These are phyloP conservation scores for Boletus reticulatus DNA, from an alignment of 768 basidiomycete species.

Conservation along the genomic window DNA sequence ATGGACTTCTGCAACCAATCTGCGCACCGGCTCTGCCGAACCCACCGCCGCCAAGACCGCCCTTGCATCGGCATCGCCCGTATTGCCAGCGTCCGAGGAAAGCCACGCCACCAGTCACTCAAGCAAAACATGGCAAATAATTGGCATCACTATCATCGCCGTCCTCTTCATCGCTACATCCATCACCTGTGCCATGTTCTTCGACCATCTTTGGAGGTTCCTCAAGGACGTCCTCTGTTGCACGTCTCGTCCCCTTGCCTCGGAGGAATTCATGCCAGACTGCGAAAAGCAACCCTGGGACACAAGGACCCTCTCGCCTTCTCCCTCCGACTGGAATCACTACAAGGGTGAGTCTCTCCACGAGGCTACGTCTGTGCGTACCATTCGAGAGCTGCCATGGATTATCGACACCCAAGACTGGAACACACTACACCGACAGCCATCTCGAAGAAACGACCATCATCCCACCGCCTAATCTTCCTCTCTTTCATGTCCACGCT, in stretches of 20 bases:
- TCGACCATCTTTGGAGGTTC: slow-evolving; percentile 70
- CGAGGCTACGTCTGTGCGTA: neutral
- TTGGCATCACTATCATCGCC: slow-evolving; percentile 65
- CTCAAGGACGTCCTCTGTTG: slow-evolving; percentile 49
- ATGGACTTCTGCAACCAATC: neutral
- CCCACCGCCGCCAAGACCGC: neutral
- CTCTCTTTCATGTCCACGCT: neutral
- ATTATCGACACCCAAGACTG: slow-evolving; percentile 11
- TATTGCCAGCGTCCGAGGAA: slow-evolving; percentile 4
- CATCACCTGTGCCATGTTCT: slow-evolving; percentile 61
- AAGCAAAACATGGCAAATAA: slow-evolving; percentile 62
- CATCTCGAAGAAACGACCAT: slow-evolving; percentile 17
- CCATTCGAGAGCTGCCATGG: slow-evolving; percentile 27
- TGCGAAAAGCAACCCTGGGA: slow-evolving; percentile 64
- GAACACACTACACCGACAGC: slow-evolving; percentile 19
- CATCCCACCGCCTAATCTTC: slow-evolving; percentile 1
- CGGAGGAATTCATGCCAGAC: slow-evolving; percentile 62
- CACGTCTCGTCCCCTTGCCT: slow-evolving; percentile 29
- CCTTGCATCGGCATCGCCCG: neutral
- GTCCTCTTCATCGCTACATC: slow-evolving; percentile 55
- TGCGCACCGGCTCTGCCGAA: neutral
- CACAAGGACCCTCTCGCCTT: slow-evolving; percentile 10
- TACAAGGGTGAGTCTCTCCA: neutral
- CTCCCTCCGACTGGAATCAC: neutral
- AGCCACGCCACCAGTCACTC: slow-evolving; percentile 33